Evolutionary conservation across 495 filamentous ascomycete species (phyloP).

Genomic region (Aspergillus mulundensis): DNA sequence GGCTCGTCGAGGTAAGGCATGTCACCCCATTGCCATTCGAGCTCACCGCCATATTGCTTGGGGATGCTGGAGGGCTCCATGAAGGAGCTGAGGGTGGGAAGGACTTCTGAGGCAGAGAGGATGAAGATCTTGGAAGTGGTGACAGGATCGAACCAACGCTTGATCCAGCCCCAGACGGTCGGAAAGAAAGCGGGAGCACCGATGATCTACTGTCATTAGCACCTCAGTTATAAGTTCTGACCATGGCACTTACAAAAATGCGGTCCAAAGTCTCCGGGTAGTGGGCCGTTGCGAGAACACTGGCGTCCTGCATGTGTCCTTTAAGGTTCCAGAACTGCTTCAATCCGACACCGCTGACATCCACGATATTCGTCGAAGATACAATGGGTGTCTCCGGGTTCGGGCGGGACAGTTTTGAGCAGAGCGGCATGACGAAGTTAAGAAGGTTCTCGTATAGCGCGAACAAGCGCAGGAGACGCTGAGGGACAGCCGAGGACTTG

Average conservation of each 20-base stretch:
- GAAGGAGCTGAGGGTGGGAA: conserved; percentile 68
- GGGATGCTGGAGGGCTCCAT: conserved; percentile 79
- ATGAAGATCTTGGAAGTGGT: conserved; percentile 95
- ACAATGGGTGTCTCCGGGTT: conserved; percentile 73
- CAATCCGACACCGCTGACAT: conserved; percentile 76
- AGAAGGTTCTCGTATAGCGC: conserved; percentile 86
- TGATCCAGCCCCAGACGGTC: conserved; percentile 93
- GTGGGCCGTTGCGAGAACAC: conserved; percentile 79
- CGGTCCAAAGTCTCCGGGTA: conserved; percentile 88
- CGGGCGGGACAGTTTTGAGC: conserved; percentile 66
- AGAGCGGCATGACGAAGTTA: conserved; percentile 81
- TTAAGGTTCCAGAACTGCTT: conserved; percentile 94
- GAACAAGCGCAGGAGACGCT: conserved; percentile 74
- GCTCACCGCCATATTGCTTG: conserved; percentile 75
- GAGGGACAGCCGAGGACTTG: conserved; percentile 44
- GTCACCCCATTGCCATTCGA: conserved; percentile 75
- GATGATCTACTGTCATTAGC: conserved; percentile 58
- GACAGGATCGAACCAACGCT: conserved; percentile 91
- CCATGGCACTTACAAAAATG: conserved; percentile 60
- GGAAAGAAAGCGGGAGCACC: conserved; percentile 88
- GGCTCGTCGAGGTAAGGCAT: conserved; percentile 64
- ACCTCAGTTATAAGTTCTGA: background rate
- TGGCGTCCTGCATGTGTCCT: conserved; percentile 86
- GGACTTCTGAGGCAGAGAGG: conserved; percentile 62
- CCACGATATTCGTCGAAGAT: conserved; percentile 85